Base-by-base conservation (phyloP, 2,329 filamentous ascomycete genomes). In the Penicillium hesseltinei region DNA sequence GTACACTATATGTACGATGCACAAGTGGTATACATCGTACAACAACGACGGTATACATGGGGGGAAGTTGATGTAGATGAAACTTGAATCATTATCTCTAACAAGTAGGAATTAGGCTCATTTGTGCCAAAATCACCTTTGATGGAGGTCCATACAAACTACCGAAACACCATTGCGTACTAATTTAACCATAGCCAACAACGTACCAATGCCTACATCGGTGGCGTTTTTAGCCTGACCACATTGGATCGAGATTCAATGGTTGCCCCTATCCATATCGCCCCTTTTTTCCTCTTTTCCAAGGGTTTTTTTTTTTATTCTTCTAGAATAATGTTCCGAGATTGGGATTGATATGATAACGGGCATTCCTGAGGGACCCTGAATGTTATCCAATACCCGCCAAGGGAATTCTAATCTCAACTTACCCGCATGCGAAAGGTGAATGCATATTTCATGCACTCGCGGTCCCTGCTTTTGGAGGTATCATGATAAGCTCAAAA, bases 211-310 rank as follows among this genome's bases (percentile, higher is more conserved):
- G n/a, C 47, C 58, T 60, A 63, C 62, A 65, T 66, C 61, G 62
- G 64, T 66, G 64, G 64, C 64, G 64, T 62, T 62, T 60, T 60
- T 65, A 61, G 61, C 42, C 51, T 29, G 35, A 33, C 46, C 54
- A 51, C 23, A 25, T 50, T 39, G 44, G 42, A 61, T 55, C 54
- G 57, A 25, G 45, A 51, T 55, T 57, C 56, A 56, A 53, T 51
- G 39, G 17, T 56, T 49, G 35, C 45, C 57, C 56, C 42, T 57
- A 56, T 59, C 59, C 45, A 39, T 49, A 46, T 56, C n/a, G 33
- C 46, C 57, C 46, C 47, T 27, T 57, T 60, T 51, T 48, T 39
- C 40, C 33, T n/a, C 8, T 43, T 7, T 42, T 39, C 11, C 36
- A 19, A 38, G 36, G 8, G 3, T 9, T n/a, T 6, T 27, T 6